Base-by-base conservation (phyloP, 2,329 filamentous ascomycete species). In the Talaromyces sp. region DNA sequence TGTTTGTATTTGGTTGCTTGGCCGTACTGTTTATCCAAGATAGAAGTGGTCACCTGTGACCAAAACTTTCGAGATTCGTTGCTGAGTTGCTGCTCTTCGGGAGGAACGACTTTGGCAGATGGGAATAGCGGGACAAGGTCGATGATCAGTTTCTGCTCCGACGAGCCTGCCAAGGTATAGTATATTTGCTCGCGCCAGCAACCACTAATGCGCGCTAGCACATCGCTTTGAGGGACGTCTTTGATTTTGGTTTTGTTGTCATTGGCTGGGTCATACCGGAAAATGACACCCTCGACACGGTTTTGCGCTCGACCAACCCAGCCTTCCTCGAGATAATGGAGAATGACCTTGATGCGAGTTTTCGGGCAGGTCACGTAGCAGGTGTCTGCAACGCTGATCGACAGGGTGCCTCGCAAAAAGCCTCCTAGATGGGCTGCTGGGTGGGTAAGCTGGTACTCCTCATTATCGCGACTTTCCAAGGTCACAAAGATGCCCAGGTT, bases 401-500 rank as follows among this genome's bases (percentile, higher is more conserved):
- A 93, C 57, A 98, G 81, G n/a, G 90, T 88, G 28, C 95, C 95
- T 67, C 93, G 85, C 53, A 99, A 78, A 59, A 99, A 82, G 18
- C 95, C 95, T 31, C 93, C 92, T 1, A 99, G 82, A 72, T 96
- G 91, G 6, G 95, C 95, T n/a, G 91, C 88, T 4, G 95, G 95
- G 76, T 99, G 95, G 5, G 90, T 96, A 65, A 99, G 85, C 73
- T 96, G 92, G 76, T 99, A 99, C 65, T 93, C 90, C 79, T 99
- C 95, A 71, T 94, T 85, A 68, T 89, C 87, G 59, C 90, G 84
- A 65, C 87, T 89, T 69, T 92, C 87, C 30, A 98, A 79, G 9
- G 87, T 93, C 74, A 99, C 89, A 78, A 97, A 99, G 69, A 99
- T 98, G 66, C 95, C 95, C 67, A 96, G 82, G 75, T 99, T 99